A percentile compares a stretch with the other conserved stretches of the same genome.
These are phyloP conservation scores for Cyclostephanos tholiformis DNA, from an alignment of 108 stramenopile genomes.

Conservation along the genomic window DNA sequence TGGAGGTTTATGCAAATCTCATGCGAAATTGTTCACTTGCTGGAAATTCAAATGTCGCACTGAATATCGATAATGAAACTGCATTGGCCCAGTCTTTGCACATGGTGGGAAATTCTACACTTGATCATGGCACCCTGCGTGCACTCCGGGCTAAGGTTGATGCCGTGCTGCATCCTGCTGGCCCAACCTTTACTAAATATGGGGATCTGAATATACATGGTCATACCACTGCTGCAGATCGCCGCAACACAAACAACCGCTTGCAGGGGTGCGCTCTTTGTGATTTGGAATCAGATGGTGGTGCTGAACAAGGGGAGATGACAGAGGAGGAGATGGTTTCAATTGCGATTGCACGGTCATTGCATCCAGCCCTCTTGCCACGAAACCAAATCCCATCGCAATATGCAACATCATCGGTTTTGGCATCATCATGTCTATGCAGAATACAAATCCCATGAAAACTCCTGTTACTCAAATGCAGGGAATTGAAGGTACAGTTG, in stretches of 20 bases:
- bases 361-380: background rate
- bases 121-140: background rate
- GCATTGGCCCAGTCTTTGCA: background rate
- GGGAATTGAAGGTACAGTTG: no score
- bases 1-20: background rate
- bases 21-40: background rate
- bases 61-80: background rate
- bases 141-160: background rate
- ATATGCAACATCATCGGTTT: no score
- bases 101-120: background rate
- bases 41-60: background rate
- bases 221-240: no score
- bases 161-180: background rate
- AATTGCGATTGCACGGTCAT: background rate
- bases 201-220: conserved; percentile 7
- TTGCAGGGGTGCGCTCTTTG: no score
- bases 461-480: no score
- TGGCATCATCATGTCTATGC: no score
- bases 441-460: no score
- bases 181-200: background rate
- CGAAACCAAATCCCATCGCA: no score
- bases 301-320: no score
- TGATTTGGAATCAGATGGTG: no score
- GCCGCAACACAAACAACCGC: no score
- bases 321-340: no score